Evolutionary conservation across 1,284 basidiomycete species (phyloP).

Genomic region (Cerioporus squamosus): DNA sequence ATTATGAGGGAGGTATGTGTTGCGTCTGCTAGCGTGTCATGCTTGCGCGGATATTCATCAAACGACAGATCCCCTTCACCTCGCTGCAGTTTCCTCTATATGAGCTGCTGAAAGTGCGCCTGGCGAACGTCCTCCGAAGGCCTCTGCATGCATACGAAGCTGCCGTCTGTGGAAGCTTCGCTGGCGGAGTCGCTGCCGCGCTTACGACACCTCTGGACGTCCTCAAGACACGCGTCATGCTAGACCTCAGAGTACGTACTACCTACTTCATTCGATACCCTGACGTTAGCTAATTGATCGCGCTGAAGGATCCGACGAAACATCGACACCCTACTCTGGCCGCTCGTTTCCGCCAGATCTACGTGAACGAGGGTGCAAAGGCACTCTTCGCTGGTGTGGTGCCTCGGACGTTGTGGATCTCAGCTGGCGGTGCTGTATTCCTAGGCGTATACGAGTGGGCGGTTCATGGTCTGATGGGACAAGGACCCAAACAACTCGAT

Average conservation of each 20-base stretch:
- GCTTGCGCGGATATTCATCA: not conserved
- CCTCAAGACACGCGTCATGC: constrained; percentile 97
- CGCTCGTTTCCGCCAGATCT: constrained; percentile 67
- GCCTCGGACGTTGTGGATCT: constrained; percentile 95
- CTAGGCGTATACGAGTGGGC: constrained; percentile 90
- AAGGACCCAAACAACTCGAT: too few species aligned
- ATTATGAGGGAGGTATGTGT: constrained; percentile 75
- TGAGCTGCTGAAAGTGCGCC: constrained; percentile 80
- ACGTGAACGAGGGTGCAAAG: constrained; percentile 69
- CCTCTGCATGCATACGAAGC: constrained; percentile 83
- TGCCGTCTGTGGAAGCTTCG: constrained; percentile 89
- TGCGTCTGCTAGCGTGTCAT: not conserved
- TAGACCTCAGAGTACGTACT: constrained; percentile 75
- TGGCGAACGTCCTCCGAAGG: constrained; percentile 57
- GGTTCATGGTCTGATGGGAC: constrained; percentile 23
- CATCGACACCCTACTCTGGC: constrained; percentile 58
- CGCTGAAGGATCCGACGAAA: constrained; percentile 49
- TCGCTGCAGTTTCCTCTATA: constrained; percentile 98
- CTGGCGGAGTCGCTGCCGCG: constrained; percentile 90
- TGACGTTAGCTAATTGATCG: not conserved
- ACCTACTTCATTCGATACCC: constrained; percentile 4
- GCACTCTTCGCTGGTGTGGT: constrained; percentile 90
- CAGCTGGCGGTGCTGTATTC: constrained; percentile 96
- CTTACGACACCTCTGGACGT: constrained; percentile 96
- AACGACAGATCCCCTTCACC: constrained; percentile 89